A percentile compares a stretch with the other conserved stretches of the same genome.
phyloP scores from a whole-genome alignment of 257 asterid species.

The Solanum sejunctum region DNA sequence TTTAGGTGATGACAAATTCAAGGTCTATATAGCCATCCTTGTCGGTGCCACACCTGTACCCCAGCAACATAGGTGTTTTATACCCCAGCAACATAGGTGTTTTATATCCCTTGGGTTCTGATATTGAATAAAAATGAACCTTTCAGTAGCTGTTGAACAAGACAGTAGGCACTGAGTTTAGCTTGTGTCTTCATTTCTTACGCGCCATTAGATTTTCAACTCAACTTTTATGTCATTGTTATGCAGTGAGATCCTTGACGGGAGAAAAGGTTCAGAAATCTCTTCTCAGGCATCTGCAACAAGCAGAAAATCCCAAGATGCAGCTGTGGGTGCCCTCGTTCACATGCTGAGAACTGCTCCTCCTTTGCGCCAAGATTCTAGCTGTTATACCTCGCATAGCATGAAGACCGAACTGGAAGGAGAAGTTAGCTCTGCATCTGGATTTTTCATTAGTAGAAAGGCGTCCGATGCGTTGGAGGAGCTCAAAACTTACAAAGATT shows the following conservation, averaged over 20 bases:
- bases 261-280: constrained; percentile 42
- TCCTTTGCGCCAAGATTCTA: constrained; percentile 64
- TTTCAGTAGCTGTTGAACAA: neutral
- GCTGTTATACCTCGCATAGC: constrained; percentile 25
- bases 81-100: neutral
- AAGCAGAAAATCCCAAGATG: constrained; percentile 63
- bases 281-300: constrained; percentile 36
- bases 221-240: neutral
- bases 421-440: constrained; percentile 40
- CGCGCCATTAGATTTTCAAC: neutral
- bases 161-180: neutral
- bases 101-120: neutral
- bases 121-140: neutral
- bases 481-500: constrained; percentile 55
- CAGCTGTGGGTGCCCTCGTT: constrained; percentile 82
- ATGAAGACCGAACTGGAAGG: constrained; percentile 26
- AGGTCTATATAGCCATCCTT: neutral
- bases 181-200: neutral
- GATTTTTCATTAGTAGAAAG: constrained; percentile 45
- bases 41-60: neutral
- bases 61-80: neutral
- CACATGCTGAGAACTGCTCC: constrained; percentile 91
- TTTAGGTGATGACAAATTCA: neutral
- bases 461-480: constrained; percentile 87
- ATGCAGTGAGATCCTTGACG: constrained; percentile 39